These are phyloP conservation scores for Eutrema heterophyllum DNA, from an alignment of 345 rosid species.

Conservation along the genomic window DNA sequence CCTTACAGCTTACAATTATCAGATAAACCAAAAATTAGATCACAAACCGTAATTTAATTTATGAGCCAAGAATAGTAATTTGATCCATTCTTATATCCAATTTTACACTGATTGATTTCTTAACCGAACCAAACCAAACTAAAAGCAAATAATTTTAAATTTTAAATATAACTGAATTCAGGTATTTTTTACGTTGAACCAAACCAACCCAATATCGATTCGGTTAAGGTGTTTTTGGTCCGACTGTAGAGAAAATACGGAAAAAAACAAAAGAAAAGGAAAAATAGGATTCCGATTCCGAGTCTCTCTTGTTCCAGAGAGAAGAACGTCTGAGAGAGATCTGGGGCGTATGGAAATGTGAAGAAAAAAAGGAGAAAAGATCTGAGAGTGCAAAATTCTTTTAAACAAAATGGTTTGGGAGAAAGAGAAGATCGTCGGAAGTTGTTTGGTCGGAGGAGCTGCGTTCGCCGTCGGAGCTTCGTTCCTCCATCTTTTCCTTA, in stretches of 20 bases:
- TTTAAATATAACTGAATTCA: neutral
- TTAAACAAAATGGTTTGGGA: conserved; percentile 33
- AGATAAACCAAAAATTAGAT: neutral
- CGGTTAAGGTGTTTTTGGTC: conserved; percentile 2
- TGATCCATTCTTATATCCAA: too few relatives aligned
- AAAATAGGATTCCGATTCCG: conserved; percentile 31
- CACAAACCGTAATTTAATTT: neutral
- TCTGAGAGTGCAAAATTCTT: conserved; percentile 6
- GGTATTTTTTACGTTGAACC: neutral
- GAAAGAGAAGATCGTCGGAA: conserved; percentile 37
- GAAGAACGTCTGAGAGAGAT: conserved; percentile 29
- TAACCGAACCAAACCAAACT: neutral
- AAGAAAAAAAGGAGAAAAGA: conserved; percentile 10
- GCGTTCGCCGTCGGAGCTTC: conserved; percentile 45
- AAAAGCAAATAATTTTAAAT: neutral
- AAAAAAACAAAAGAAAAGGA: neutral
- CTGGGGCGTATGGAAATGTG: conserved; percentile 23
- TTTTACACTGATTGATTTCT: neutral
- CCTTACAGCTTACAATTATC: neutral
- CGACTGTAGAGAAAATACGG: neutral
- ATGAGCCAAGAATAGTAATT: neutral
- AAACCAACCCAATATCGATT: neutral
- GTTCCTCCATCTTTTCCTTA: conserved; percentile 31
- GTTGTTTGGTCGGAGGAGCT: conserved; percentile 49
- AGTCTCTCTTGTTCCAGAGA: conserved; percentile 32